Base-by-base conservation (phyloP, 768 basidiomycete genomes). In the Pleurotus giganteus region DNA sequence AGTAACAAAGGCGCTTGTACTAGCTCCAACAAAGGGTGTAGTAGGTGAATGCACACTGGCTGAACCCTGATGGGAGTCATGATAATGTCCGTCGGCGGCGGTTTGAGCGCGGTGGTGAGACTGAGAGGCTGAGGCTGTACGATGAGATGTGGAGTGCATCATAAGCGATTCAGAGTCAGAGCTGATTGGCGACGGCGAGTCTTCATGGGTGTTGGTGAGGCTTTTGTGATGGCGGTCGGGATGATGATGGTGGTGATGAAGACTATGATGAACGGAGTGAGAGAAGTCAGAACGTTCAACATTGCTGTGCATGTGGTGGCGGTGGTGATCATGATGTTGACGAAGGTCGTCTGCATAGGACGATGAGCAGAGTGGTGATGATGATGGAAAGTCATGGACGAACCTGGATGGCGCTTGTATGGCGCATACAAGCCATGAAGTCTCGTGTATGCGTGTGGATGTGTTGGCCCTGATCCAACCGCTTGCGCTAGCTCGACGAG, bases 151-250 rank as follows among this genome's bases (percentile, higher is more conserved):
- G 60, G 61, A 39, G 55, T 64, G 61, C 59, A 71, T 55, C 69
- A 70, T 63, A 65, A 77, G 62, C 69, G 71, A 74, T 57, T 78
- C 77, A 15, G 84, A 84, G 67, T 88, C 86, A 23, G 86, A 86
- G 63, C 84, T 87, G 60, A 82, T 77, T 41, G 86, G 86, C 0
- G 86, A 88, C 0, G 85, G 86, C 12, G 84, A 84, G 47, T 87
- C 85, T 46, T 86, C 85, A 55, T 76, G 79, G 23, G 51, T 56
- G 37, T 19, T 29, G 11, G 21, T 19, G 23, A 51, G 6, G 34
- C 15, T 11, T 51, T 51, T 51, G 21, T 60, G 55, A 46, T 47
- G 62, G 57, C 51, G 65, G 55, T 57, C 60, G 31, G 60, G 61
- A 54, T 69, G 66, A 37, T 65, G 68, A 34, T 68, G 73, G 42